These are phyloP conservation scores for Pythium rishiriense DNA, from an alignment of 352 stramenopile genomes.

Conservation along the genomic window DNA sequence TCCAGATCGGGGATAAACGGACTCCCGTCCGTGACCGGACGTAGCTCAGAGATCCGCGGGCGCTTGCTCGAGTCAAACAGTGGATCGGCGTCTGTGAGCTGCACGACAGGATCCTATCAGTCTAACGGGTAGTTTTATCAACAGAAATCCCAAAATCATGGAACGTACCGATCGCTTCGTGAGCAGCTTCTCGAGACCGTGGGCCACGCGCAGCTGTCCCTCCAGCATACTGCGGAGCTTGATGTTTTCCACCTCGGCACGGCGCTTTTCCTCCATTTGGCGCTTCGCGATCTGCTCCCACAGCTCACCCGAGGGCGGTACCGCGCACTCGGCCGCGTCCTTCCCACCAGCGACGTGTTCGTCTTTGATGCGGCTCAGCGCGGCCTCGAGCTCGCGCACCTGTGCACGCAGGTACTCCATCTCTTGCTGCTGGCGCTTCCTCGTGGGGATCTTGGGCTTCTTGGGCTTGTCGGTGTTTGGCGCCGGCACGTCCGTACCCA, in stretches of 20 bases:
- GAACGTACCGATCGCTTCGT: conserved; percentile 34
- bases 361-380: conserved; percentile 9
- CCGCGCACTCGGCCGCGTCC: background rate
- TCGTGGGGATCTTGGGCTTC: background rate
- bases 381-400: conserved; percentile 9
- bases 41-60: background rate
- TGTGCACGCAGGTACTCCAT: conserved; percentile 8
- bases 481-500: background rate
- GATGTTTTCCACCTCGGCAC: conserved; percentile 45
- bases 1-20: background rate
- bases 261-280: conserved; percentile 22
- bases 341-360: background rate
- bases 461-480: background rate
- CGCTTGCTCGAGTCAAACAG: conserved; percentile 3
- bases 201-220: conserved; percentile 53
- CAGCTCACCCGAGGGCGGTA: conserved; percentile 15
- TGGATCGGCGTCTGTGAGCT: background rate
- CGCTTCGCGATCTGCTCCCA: conserved; percentile 56
- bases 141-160: background rate
- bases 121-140: background rate
- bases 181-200: conserved; percentile 52
- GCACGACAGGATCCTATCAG: background rate
- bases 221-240: conserved; percentile 36
- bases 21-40: background rate
- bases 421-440: conserved; percentile 11